These are phyloP conservation scores for Alternaria metachromatica DNA, from an alignment of 2,329 filamentous ascomycete species.

Conservation along the genomic window DNA sequence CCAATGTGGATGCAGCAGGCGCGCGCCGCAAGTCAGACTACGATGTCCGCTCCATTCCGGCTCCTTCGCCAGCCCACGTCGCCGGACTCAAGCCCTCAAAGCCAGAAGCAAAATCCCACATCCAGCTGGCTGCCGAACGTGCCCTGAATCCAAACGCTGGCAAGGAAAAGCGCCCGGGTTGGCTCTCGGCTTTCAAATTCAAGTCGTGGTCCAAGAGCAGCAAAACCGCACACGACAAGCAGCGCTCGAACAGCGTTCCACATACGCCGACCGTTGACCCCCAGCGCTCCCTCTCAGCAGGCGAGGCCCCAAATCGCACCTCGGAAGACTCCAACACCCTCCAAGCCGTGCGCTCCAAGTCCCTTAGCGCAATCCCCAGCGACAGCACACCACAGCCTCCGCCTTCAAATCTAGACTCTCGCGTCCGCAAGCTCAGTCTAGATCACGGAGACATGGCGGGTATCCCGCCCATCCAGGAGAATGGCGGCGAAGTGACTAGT, in stretches of 20 bases:
- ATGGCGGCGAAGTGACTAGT: conserved; percentile 9
- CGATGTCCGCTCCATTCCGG: conserved; percentile 19
- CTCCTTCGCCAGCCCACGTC: not conserved
- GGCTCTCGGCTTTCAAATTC: conserved; percentile 39
- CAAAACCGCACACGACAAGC: conserved; percentile 22
- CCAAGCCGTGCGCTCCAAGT: conserved; percentile 42
- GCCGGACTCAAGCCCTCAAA: not conserved
- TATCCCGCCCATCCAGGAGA: conserved; percentile 17
- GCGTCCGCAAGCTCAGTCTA: conserved; percentile 27
- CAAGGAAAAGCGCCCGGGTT: conserved; percentile 39
- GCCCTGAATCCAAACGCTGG: conserved; percentile 22
- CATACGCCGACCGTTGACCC: conserved; percentile 23
- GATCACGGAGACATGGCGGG: conserved; percentile 5
- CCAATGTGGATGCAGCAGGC: conserved; percentile 11
- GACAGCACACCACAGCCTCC: conserved; percentile 10
- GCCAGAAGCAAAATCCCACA: conserved; percentile 25
- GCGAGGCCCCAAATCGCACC: conserved; percentile 5
- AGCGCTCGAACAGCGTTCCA: conserved; percentile 31
- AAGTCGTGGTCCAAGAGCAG: conserved; percentile 36
- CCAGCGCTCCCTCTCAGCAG: conserved; percentile 39
- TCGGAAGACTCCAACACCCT: conserved; percentile 28
- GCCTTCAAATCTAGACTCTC: conserved; percentile 32
- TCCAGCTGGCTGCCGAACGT: conserved; percentile 31
- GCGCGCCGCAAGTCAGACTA: conserved; percentile 34
- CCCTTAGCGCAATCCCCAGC: conserved; percentile 40